phyloP scores from a whole-genome alignment of 768 basidiomycete species.

The Hypholoma sublateritium region DNA sequence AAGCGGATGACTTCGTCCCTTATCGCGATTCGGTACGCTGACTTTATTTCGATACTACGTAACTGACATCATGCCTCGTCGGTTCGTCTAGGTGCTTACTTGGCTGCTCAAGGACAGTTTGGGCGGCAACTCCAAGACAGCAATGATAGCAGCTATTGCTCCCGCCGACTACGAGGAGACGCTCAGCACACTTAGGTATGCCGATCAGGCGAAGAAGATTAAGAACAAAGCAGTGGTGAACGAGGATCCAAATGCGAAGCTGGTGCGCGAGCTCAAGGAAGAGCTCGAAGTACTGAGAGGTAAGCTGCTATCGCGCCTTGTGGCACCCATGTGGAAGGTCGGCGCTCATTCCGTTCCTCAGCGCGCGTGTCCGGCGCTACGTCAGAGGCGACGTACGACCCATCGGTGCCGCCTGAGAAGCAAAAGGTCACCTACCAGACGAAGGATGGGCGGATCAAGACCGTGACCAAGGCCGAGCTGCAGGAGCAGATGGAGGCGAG shows the following conservation, averaged over 20 bases:
- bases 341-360: slow-evolving; percentile 22
- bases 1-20: slow-evolving; percentile 90
- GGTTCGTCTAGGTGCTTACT: slow-evolving; percentile 72
- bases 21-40: slow-evolving; percentile 90
- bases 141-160: slow-evolving; percentile 98
- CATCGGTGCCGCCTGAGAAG: slow-evolving; percentile 86
- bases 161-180: slow-evolving; percentile 99
- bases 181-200: slow-evolving; percentile 93
- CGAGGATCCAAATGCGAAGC: slow-evolving; percentile 99
- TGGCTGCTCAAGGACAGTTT: slow-evolving; percentile 98
- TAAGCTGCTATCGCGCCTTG: slow-evolving; percentile 36
- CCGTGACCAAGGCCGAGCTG: slow-evolving; percentile 94
- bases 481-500: slow-evolving; percentile 96
- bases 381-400: slow-evolving; percentile 80
- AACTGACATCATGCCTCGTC: slow-evolving; percentile 11
- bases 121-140: slow-evolving; percentile 96
- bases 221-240: slow-evolving; percentile 99
- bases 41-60: slow-evolving; percentile 4
- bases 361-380: slow-evolving; percentile 72
- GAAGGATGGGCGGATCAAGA: slow-evolving; percentile 91
- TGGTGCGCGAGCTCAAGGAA: slow-evolving; percentile 98
- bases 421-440: slow-evolving; percentile 95
- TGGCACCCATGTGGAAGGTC: slow-evolving; percentile 3
- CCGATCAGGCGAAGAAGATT: slow-evolving; percentile 99
- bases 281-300: slow-evolving; percentile 92